phyloP scores from a whole-genome alignment of 805 yeast species.

The Myxozyma neotropica region DNA sequence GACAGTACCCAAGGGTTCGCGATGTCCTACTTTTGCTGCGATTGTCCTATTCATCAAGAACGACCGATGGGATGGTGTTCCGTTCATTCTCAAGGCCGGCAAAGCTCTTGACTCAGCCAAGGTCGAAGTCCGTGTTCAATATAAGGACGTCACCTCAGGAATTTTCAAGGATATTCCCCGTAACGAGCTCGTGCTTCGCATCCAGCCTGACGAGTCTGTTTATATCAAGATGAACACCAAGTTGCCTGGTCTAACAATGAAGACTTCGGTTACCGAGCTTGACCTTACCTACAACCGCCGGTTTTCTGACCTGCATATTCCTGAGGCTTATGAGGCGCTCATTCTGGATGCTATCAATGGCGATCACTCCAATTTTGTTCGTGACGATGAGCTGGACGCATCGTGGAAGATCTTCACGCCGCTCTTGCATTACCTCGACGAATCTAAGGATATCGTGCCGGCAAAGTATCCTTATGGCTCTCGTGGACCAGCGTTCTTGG shows the following conservation, averaged over 20 bases:
- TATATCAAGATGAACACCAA: conserved; percentile 92
- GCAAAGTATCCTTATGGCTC: conserved; percentile 81
- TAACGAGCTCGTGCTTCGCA: conserved; percentile 89
- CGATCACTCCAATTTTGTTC: conserved; percentile 95
- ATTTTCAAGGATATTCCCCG: conserved; percentile 79
- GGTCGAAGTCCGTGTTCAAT: conserved; percentile 94
- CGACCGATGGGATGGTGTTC: conserved; percentile 99
- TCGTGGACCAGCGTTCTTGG: conserved; percentile 77
- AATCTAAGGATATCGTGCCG: conserved; percentile 67
- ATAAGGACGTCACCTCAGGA: conserved; percentile 81
- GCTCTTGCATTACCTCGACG: conserved; percentile 75
- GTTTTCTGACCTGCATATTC: conserved; percentile 88
- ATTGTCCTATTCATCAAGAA: conserved; percentile 74
- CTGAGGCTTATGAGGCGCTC: conserved; percentile 96
- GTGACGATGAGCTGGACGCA: conserved; percentile 94
- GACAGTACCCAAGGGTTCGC: conserved; percentile 78
- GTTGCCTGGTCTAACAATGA: conserved; percentile 86
- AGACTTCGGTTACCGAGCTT: conserved; percentile 82
- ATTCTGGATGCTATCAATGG: conserved; percentile 88
- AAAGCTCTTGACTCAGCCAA: conserved; percentile 90
- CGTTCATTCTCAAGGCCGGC: conserved; percentile 93
- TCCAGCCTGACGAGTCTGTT: conserved; percentile 94
- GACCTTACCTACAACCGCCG: conserved; percentile 83
- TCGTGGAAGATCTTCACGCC: conserved; percentile 96
- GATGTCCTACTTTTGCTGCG: conserved; percentile 92